Base-by-base conservation (phyloP, 768 basidiomycete species). In the Megacollybia marginata region DNA sequence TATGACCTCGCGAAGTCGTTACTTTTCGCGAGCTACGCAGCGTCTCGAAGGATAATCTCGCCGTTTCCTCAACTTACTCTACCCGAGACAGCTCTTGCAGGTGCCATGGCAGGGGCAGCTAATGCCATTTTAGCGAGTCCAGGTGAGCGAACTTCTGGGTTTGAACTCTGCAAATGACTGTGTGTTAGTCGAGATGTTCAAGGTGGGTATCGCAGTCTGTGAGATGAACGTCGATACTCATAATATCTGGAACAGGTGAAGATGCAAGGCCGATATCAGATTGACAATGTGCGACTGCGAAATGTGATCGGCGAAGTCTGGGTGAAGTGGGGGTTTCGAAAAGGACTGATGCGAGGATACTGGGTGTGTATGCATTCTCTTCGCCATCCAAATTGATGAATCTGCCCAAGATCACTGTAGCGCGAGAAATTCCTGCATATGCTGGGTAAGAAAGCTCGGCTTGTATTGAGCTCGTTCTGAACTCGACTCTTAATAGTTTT, bases 281-380 rank as follows among this genome's bases (percentile, higher is more conserved):
- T 80, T 11, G 74, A 77, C 9, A 93, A 97, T 62, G 86, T 94
- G 65, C 77, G 80, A 36, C 72, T 99, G 23, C 69, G 84, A 33
- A 74, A 69, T 8, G 75, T 97, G 9, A 80, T 79, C 13, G 70
- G 68, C 18, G 92, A 94, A 55, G 91, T 93, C 84, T 96, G 91
- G 85, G 65, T 61, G 31, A 70, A 90, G 52, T 92, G 85, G 77
- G 95, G 96, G 0, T 83, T 98, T 54, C 69, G 81, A 48, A 75
- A 82, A 54, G 96, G 96, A 5, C 74, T 98, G 47, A 96, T 99
- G 94, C 73, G 96, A 16, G 96, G 96, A 1, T 98, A 92, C 63
- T 97, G 95, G 95, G 23, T 28, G 23, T 28, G 23, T 28, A 28
- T 28, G 23, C 6, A 28, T 28, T 6, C 23, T 28, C 23, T 28